Evolutionary conservation across 257 asterid species (phyloP).

Genomic region (Eucommia ulmoides): DNA sequence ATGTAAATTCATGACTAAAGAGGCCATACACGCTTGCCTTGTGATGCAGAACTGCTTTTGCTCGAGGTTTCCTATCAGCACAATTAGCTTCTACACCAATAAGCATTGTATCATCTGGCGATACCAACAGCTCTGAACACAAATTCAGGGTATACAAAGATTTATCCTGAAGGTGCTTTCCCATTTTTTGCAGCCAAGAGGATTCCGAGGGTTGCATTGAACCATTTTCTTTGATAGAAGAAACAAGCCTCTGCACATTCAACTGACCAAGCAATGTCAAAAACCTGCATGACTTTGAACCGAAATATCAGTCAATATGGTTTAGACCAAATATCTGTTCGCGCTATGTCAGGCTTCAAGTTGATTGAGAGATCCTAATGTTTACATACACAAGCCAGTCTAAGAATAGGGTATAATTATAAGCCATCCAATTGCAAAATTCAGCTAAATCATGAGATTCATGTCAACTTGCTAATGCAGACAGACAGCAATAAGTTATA

Average conservation of each 20-base stretch:
- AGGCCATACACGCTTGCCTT: slow-evolving; percentile 63
- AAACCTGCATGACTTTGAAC: slow-evolving; percentile 37
- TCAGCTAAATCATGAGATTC: too few species aligned
- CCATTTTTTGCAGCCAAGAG: slow-evolving; percentile 29
- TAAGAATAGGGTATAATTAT: too few species aligned
- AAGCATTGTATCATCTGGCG: slow-evolving; percentile 46
- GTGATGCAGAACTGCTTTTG: slow-evolving; percentile 69
- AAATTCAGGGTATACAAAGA: slow-evolving; percentile 50
- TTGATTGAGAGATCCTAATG: too few species aligned
- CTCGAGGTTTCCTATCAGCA: slow-evolving; percentile 30
- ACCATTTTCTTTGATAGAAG: slow-evolving; percentile 25
- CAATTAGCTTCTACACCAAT: slow-evolving; percentile 38
- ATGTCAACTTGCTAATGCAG: too few species aligned
- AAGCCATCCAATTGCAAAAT: too few species aligned
- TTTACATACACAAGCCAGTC: too few species aligned
- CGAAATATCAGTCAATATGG: slow-evolving; percentile 9
- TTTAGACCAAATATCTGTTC: too few species aligned
- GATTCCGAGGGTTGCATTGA: slow-evolving; percentile 17
- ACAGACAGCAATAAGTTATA: too few species aligned
- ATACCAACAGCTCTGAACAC: slow-evolving; percentile 50
- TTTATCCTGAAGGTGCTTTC: slow-evolving; percentile 35
- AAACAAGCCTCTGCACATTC: slow-evolving; percentile 48
- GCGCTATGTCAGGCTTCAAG: too few species aligned
- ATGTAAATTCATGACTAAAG: too few species aligned
- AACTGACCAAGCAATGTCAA: slow-evolving; percentile 52